Evolutionary conservation across 441 rosid species (phyloP).

Genomic region (Brassica balearica): DNA sequence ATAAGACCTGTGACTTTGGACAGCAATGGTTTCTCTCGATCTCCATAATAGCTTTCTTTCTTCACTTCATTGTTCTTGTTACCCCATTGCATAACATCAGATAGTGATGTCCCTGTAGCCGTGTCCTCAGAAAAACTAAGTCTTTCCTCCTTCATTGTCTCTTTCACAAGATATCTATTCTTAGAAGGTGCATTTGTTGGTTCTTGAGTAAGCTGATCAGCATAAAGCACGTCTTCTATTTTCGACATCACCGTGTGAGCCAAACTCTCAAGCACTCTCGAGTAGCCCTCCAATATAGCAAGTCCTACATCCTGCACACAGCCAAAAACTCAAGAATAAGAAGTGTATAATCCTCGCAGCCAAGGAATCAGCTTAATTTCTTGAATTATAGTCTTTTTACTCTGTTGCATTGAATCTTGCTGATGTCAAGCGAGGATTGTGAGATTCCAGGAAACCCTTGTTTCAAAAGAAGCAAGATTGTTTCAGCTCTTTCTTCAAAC

Average conservation of each 20-base stretch:
- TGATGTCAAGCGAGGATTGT: constrained; percentile 89
- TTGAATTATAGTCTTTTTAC: constrained; percentile 43
- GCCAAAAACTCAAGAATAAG: neutral
- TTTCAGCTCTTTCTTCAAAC: constrained; percentile 96
- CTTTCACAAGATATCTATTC: constrained; percentile 36
- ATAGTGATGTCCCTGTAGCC: constrained; percentile 57
- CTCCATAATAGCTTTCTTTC: constrained; percentile 46
- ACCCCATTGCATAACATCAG: constrained; percentile 93
- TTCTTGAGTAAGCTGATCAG: constrained; percentile 65
- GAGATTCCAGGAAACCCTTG: constrained; percentile 86
- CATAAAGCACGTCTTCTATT: constrained; percentile 86
- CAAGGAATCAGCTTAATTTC: neutral
- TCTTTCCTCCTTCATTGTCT: constrained; percentile 32
- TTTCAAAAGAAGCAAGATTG: constrained; percentile 82
- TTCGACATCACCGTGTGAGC: constrained; percentile 83
- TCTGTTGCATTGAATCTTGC: constrained; percentile 87
- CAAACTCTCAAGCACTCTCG: constrained; percentile 91
- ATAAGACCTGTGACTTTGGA: constrained; percentile 52
- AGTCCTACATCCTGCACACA: constrained; percentile 85
- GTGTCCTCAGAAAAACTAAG: constrained; percentile 35
- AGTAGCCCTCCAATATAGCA: constrained; percentile 89
- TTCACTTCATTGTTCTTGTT: constrained; percentile 47
- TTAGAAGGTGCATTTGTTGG: constrained; percentile 54
- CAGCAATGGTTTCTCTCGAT: constrained; percentile 35
- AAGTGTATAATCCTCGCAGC: neutral